Evolutionary conservation across 2,329 filamentous ascomycete genomes (phyloP), one percentile per base, ranked within the genome.

Genomic region (Lomentospora prolificans): DNA sequence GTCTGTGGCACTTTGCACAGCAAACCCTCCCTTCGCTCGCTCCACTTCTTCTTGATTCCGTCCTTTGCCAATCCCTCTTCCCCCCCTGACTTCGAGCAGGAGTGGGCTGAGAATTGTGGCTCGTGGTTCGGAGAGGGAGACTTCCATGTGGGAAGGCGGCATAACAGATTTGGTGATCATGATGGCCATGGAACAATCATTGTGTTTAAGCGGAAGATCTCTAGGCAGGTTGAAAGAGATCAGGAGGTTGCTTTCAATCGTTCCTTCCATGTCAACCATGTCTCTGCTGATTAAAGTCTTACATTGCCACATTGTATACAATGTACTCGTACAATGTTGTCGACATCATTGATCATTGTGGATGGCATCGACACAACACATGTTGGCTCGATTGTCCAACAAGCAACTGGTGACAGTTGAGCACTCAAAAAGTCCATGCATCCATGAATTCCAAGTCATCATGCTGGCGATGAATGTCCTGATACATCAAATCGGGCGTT

Each of bases 161-260:
- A 48, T 48, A 25, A 48, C 17, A 10, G 44, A 48, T 22, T n/a
- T 17, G 41, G 44, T 25, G 44, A 48, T 48, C 44, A 48, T 48
- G 44, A 48, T 48, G 44, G 44, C 12, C 44, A 48, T 48, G 44
- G 44, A 48, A 48, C 44, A 48, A 25, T 25, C 44, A 48, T 48
- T 14, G 44, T 48, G 44, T 48, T 48, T 48, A 48, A 48, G 22
- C 44, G 44, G 44, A 25, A 48, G 44, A 48, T 48, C 44, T 22
- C 44, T 17, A 22, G 14, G n/a, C n/a, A n/a, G n/a, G n/a, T n/a
- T n/a, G n/a, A 9, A 27, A 19, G 44, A 12, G 24, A 14, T 48
- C 44, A 48, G 22, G 17, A 48, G 22, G 9, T 22, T 6, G 30
- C 30, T 33, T n/a, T n/a, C n/a, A n/a, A n/a, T n/a, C n/a, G n/a